Conservation (phyloP, 1,284 basidiomycete genomes). For the Tylopilus sp. region DNA sequence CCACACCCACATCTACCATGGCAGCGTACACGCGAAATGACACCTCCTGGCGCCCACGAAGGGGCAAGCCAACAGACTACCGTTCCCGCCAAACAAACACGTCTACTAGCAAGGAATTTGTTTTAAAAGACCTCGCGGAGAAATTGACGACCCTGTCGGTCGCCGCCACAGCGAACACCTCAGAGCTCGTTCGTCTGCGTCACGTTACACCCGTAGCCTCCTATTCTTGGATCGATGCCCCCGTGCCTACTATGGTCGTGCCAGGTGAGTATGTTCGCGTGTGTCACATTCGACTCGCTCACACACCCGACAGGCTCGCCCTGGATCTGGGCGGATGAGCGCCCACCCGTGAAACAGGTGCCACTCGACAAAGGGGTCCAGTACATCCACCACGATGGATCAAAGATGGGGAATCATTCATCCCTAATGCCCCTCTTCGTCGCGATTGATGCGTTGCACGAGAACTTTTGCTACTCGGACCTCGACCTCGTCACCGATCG, state of each 20-base stretch:
- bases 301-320: constrained; percentile 37
- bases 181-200: constrained; percentile 35
- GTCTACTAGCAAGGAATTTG: constrained; percentile 16
- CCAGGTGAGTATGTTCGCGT: constrained; percentile 35
- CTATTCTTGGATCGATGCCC: constrained; percentile 47
- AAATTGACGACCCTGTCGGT: constrained; percentile 24
- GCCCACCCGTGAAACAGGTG: constrained; percentile 34
- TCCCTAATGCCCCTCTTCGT: constrained; percentile 48
- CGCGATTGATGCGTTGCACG: constrained; percentile 46
- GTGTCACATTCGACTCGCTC: background rate
- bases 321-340: constrained; percentile 41
- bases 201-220: constrained; percentile 42
- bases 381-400: constrained; percentile 45
- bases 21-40: constrained; percentile 27
- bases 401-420: constrained; percentile 43
- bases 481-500: constrained; percentile 50
- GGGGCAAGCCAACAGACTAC: constrained; percentile 23
- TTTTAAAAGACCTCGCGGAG: constrained; percentile 39
- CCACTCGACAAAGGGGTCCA: constrained; percentile 39
- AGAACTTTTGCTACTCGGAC: constrained; percentile 39
- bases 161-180: constrained; percentile 17
- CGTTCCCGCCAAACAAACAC: background rate
- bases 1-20: constrained; percentile 22
- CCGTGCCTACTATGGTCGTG: constrained; percentile 42
- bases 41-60: constrained; percentile 19